These are phyloP conservation scores for Colletotrichum tofieldiae DNA, from an alignment of 2,329 filamentous ascomycete genomes.

Conservation along the genomic window DNA sequence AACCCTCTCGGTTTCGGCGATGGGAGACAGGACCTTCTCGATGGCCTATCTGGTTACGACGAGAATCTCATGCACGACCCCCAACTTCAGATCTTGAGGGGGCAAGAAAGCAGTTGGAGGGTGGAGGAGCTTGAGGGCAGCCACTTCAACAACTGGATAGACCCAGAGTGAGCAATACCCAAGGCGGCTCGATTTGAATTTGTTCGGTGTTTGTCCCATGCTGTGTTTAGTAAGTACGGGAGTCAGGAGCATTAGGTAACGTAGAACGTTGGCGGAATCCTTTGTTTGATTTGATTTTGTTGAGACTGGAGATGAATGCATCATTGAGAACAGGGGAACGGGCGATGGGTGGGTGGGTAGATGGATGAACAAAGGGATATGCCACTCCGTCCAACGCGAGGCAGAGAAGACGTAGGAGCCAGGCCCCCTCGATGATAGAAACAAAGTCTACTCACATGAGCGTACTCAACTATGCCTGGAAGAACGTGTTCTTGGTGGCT, in stretches of 20 bases:
- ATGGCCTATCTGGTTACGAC: conserved; percentile 44
- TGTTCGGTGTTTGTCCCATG: neutral
- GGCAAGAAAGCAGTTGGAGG: conserved; percentile 54
- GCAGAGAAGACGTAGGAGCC: neutral
- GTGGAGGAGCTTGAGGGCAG: conserved; percentile 52
- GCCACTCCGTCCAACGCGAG: neutral
- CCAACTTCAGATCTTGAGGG: conserved; percentile 50
- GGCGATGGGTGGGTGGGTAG: neutral
- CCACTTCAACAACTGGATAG: conserved; percentile 53
- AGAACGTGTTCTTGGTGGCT: too few species aligned
- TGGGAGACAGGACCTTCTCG: conserved; percentile 37
- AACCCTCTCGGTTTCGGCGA: conserved; percentile 36
- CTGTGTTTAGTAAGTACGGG: neutral
- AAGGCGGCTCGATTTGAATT: neutral
- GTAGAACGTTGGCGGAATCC: conserved; percentile 9
- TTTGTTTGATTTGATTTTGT: conserved; percentile 3
- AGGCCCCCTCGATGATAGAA: neutral
- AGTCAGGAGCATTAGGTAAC: conserved; percentile 10
- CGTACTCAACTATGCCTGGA: neutral
- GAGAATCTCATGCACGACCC: conserved; percentile 43
- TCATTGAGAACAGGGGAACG: neutral
- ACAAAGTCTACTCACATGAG: neutral
- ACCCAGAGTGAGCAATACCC: conserved; percentile 44
- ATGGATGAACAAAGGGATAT: neutral
- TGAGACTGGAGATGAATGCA: conserved; percentile 22